These are phyloP conservation scores for Chamaecyparis obtusa DNA, from an alignment of 75 land plant genomes.

Conservation along the genomic window DNA sequence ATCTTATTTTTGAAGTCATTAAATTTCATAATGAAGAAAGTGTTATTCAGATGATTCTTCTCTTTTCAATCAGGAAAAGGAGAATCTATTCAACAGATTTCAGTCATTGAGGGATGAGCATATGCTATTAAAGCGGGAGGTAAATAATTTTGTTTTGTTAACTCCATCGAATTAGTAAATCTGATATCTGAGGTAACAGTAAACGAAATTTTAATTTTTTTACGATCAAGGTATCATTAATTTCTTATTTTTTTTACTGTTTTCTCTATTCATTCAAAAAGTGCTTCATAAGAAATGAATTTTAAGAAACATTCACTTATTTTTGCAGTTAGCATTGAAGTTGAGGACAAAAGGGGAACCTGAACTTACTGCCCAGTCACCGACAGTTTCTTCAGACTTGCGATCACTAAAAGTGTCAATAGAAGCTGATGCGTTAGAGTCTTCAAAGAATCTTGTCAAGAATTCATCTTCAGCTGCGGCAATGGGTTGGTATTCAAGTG, in stretches of 20 bases:
- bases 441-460: not conserved
- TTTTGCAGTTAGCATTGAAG: slow-evolving; percentile 2
- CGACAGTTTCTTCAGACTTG: not conserved
- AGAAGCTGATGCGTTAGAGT: not conserved
- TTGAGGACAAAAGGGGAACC: not conserved
- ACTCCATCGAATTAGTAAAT: too few relatives aligned
- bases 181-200: too few relatives aligned
- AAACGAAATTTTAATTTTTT: too few relatives aligned
- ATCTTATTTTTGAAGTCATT: too few relatives aligned
- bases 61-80: not conserved
- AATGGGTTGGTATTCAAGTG: not conserved
- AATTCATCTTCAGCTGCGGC: not conserved
- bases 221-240: too few relatives aligned
- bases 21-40: too few relatives aligned
- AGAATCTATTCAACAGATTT: not conserved
- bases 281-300: not conserved
- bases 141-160: not conserved
- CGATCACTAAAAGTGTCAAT: not conserved
- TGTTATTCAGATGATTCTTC: too few relatives aligned
- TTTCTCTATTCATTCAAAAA: not conserved
- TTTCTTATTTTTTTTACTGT: not conserved
- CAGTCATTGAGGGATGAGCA: not conserved
- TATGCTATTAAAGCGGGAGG: not conserved
- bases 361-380: not conserved
- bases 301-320: not conserved